These are phyloP conservation scores for Talaromyces sp. DNA, from an alignment of 2,329 filamentous ascomycete species.

Conservation along the genomic window DNA sequence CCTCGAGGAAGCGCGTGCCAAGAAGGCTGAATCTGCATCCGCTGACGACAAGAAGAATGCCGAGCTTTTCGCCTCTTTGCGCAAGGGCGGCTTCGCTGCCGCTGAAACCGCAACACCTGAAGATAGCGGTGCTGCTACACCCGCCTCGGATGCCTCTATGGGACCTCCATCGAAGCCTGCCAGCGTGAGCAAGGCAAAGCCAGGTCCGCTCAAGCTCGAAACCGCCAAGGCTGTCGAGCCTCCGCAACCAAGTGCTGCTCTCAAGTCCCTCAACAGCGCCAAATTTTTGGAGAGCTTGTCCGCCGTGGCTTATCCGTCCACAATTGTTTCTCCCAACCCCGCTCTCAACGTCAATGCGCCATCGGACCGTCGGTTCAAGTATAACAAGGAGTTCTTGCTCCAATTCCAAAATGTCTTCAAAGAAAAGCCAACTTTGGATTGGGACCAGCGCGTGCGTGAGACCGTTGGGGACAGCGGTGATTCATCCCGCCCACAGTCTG, in stretches of 20 bases:
- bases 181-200: conserved; percentile 67
- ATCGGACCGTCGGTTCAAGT: conserved; percentile 77
- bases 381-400: conserved; percentile 89
- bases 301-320: conserved; percentile 73
- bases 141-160: conserved; percentile 40
- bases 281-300: conserved; percentile 78
- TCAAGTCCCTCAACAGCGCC: conserved; percentile 88
- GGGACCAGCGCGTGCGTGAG: conserved; percentile 82
- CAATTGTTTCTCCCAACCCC: conserved; percentile 84
- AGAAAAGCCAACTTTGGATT: conserved; percentile 91
- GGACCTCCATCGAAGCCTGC: conserved; percentile 50
- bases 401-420: conserved; percentile 96
- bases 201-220: conserved; percentile 80
- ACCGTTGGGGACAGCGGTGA: conserved; percentile 70
- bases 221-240: conserved; percentile 84
- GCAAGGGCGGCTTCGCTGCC: conserved; percentile 31
- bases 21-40: conserved; percentile 33
- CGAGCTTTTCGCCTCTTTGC: conserved; percentile 39
- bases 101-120: conserved; percentile 33
- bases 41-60: conserved; percentile 31
- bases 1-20: conserved; percentile 38
- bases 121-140: conserved; percentile 42
- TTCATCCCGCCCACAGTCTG: conserved; percentile 58
- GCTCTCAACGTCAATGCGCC: conserved; percentile 73
- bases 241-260: conserved; percentile 84